Percentiles rank a stretch among this genome's conserved stretches.
These are phyloP conservation scores for Prosopis cineraria DNA, from an alignment of 306 rosid genomes.

Conservation along the genomic window DNA sequence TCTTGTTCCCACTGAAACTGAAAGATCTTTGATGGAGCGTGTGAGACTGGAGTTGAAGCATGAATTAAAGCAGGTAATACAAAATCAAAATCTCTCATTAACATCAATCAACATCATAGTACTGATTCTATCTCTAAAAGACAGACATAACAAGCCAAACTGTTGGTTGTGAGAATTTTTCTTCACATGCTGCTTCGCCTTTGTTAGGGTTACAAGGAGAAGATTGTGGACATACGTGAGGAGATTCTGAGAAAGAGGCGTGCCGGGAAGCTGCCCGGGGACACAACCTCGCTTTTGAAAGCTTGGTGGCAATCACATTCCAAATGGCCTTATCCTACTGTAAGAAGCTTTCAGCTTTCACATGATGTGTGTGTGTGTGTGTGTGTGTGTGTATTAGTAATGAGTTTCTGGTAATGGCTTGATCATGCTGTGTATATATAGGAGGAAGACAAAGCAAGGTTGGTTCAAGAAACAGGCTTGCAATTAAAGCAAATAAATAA, in stretches of 20 bases:
- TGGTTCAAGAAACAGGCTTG: conserved; percentile 94
- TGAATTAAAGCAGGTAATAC: conserved; percentile 69
- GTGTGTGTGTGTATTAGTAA: not conserved
- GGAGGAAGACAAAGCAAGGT: conserved; percentile 93
- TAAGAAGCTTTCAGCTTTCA: conserved; percentile 28
- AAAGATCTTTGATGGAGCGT: conserved; percentile 94
- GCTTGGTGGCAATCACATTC: conserved; percentile 99
- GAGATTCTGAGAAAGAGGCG: conserved; percentile 93
- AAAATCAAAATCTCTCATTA: too few relatives aligned
- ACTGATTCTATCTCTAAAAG: not conserved
- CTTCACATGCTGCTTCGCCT: not conserved
- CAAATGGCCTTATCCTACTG: conserved; percentile 99
- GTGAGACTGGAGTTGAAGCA: conserved; percentile 89
- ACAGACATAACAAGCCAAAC: not conserved
- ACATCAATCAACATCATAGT: too few relatives aligned
- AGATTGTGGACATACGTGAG: conserved; percentile 86
- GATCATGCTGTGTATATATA: conserved; percentile 10
- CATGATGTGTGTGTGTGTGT: not conserved
- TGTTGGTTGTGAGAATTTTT: too few relatives aligned
- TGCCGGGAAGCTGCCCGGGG: conserved; percentile 96
- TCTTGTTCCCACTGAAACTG: conserved; percentile 86
- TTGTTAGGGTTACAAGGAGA: conserved; percentile 86
- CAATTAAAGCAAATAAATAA: conserved; percentile 70
- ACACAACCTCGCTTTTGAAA: conserved; percentile 89
- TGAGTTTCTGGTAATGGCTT: not conserved